These are phyloP conservation scores for Phaeophleospora eucalypticola DNA, from an alignment of 2,329 filamentous ascomycete species.

Conservation along the genomic window DNA sequence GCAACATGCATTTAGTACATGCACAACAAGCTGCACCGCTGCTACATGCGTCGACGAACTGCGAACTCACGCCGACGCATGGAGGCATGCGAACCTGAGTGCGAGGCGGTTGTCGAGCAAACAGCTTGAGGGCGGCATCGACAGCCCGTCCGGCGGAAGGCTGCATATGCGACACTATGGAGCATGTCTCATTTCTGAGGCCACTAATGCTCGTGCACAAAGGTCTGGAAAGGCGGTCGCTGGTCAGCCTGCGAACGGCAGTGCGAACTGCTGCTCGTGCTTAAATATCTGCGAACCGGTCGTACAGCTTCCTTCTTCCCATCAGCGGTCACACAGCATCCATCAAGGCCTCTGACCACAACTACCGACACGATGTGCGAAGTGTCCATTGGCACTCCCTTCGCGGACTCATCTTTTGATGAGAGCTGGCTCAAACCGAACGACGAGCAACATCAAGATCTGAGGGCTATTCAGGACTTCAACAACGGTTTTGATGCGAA, in stretches of 20 bases:
- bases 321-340: slow-evolving; percentile 2
- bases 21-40: too few species aligned
- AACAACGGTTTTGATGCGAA: slow-evolving; percentile 13
- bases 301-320: slow-evolving; percentile 10
- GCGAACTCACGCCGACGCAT: too few species aligned
- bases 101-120: slow-evolving; percentile 5
- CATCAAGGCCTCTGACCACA: background rate
- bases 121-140: slow-evolving; percentile 9
- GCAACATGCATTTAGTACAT: too few species aligned
- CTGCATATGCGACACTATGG: slow-evolving; percentile 8
- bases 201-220: slow-evolving; percentile 13
- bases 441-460: slow-evolving; percentile 4
- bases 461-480: slow-evolving; percentile 19
- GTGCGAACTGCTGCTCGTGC: slow-evolving; percentile 24
- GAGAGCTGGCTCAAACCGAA: slow-evolving; percentile 13
- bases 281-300: slow-evolving; percentile 9
- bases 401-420: slow-evolving; percentile 13
- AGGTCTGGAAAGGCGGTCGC: slow-evolving; percentile 16
- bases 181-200: slow-evolving; percentile 20
- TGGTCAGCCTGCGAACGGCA: slow-evolving; percentile 17
- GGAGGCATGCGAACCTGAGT: too few species aligned
- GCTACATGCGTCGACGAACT: too few species aligned
- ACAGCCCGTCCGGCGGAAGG: slow-evolving; percentile 11
- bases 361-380: slow-evolving; percentile 19
- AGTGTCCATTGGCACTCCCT: slow-evolving; percentile 12